These are phyloP conservation scores for Talaromyces sp. DNA, from an alignment of 2,329 filamentous ascomycete species.

Conservation along the genomic window DNA sequence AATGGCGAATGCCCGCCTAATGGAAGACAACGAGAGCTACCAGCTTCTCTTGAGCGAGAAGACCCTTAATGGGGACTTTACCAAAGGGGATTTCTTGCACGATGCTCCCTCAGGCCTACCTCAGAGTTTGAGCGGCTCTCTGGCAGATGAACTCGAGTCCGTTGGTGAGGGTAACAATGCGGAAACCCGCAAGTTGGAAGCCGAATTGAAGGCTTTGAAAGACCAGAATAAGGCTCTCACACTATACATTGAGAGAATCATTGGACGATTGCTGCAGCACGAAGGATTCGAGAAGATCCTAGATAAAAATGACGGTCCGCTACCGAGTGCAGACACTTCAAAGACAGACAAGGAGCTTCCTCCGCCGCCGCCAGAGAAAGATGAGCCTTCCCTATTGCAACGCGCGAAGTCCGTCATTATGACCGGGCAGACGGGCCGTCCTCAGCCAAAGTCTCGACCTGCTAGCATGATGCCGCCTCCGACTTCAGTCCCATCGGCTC, in stretches of 20 bases:
- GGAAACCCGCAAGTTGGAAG: conserved; percentile 64
- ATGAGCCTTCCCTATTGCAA: conserved; percentile 50
- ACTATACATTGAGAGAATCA: conserved; percentile 98
- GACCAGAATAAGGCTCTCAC: conserved; percentile 97
- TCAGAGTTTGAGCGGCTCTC: conserved; percentile 44
- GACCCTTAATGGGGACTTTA: conserved; percentile 90
- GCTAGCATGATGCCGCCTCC: conserved; percentile 40
- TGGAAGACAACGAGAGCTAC: conserved; percentile 99
- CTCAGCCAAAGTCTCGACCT: conserved; percentile 43
- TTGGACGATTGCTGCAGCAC: conserved; percentile 87
- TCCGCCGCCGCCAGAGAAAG: conserved; percentile 59
- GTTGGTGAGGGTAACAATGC: conserved; percentile 53
- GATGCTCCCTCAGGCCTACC: conserved; percentile 47
- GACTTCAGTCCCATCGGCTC: conserved; percentile 31
- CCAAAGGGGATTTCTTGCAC: conserved; percentile 72
- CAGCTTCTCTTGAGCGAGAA: conserved; percentile 90
- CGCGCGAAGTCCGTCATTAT: conserved; percentile 56
- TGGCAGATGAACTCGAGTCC: conserved; percentile 85
- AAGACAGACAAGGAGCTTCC: conserved; percentile 81
- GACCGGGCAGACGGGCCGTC: conserved; percentile 34
- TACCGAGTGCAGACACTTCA: conserved; percentile 24
- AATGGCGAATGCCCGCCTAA: conserved; percentile 90
- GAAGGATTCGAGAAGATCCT: conserved; percentile 93
- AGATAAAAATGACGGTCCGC: conserved; percentile 62
- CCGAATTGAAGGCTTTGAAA: conserved; percentile 71